Evolutionary conservation across 805 yeast species (phyloP), one percentile per base, ranked within the genome.

Genomic region (Dipodascus albidus): DNA sequence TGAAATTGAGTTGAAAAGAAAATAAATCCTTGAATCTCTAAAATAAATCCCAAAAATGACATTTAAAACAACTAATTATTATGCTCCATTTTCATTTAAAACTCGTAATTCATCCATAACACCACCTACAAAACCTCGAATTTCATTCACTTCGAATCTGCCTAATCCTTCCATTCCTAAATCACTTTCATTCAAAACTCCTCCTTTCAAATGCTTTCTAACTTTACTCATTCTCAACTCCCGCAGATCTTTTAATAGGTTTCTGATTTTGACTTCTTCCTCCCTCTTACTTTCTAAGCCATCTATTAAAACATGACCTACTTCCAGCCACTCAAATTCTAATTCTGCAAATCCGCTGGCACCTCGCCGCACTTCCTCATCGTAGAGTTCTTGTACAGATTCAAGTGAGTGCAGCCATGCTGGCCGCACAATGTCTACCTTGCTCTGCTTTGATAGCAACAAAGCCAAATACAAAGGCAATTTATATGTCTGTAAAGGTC

Each of bases 381-480:
- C 87, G 59, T 85, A 80, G 47, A 76, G 73, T 3, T 71, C 74
- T 52, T 77, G 77, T 54, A 91, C 66, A 50, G 72, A 72, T 19
- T 72, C 71, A 49, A 78, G 67, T 8, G 75, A 77, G 8, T 17
- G 17, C 8, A 93, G 73, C 99, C 99, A 93, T 0, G 72, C 75
- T 0, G 99, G 99, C 14, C 89, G 83, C 6, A 87, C 81, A 2
- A 93, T 81, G 57, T 82, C 84, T 67, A 97, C 88, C 61, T 89
- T 83, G 49, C 82, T 83, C 66, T 93, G 98, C 49, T 83, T 81
- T 62, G 87, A 88, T 50, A 93, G 71, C 20, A 90, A 70, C 4
- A 90, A 64, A 0, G 97, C 98, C 20, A 87, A 71, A 98, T 98
- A 93, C 1, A 91, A 58, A 0, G 96, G 95, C 0, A 93, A 81